Evolutionary conservation across 2,329 filamentous ascomycete genomes (phyloP).

Genomic region (Sporothrix dimorphospora): DNA sequence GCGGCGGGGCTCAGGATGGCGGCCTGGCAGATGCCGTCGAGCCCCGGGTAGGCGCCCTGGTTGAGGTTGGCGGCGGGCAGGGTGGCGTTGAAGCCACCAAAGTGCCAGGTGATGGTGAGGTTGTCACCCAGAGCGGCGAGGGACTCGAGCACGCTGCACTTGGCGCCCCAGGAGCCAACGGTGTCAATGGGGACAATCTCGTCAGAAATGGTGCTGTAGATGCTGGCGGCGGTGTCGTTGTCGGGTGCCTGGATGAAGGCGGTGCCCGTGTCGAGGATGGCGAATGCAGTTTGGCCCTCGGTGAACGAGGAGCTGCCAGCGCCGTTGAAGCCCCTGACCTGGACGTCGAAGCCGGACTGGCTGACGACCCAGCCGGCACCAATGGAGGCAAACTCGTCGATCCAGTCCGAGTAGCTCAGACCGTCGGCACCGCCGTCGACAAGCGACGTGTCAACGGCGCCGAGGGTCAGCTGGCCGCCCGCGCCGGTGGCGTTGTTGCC

Average conservation of each 20-base stretch:
- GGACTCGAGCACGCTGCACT: slow-evolving; percentile 38
- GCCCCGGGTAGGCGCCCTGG: slow-evolving; percentile 39
- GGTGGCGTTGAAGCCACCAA: slow-evolving; percentile 35
- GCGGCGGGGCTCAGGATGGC: slow-evolving; percentile 36
- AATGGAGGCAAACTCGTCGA: slow-evolving; percentile 36
- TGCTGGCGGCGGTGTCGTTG: slow-evolving; percentile 35
- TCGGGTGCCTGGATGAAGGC: slow-evolving; percentile 40
- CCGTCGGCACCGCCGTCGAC: slow-evolving; percentile 35
- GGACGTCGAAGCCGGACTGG: neutral
- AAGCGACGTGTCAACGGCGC: slow-evolving; percentile 38
- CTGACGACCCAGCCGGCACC: slow-evolving; percentile 31
- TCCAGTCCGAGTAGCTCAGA: slow-evolving; percentile 34
- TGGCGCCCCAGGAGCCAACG: slow-evolving; percentile 41
- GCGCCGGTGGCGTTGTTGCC: slow-evolving; percentile 30
- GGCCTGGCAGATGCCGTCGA: slow-evolving; percentile 39
- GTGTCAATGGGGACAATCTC: slow-evolving; percentile 40
- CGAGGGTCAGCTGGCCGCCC: slow-evolving; percentile 39
- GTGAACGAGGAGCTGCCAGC: neutral
- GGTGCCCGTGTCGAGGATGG: slow-evolving; percentile 40
- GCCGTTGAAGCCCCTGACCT: neutral
- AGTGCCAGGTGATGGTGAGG: slow-evolving; percentile 6
- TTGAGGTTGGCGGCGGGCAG: slow-evolving; percentile 39
- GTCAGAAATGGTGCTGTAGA: slow-evolving; percentile 40
- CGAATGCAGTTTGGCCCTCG: neutral
- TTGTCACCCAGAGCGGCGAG: slow-evolving; percentile 34